Percentiles rank a stretch among this genome's conserved stretches.
Conservation (phyloP, 176 grass and related monocot species). For the Typha latifolia region DNA sequence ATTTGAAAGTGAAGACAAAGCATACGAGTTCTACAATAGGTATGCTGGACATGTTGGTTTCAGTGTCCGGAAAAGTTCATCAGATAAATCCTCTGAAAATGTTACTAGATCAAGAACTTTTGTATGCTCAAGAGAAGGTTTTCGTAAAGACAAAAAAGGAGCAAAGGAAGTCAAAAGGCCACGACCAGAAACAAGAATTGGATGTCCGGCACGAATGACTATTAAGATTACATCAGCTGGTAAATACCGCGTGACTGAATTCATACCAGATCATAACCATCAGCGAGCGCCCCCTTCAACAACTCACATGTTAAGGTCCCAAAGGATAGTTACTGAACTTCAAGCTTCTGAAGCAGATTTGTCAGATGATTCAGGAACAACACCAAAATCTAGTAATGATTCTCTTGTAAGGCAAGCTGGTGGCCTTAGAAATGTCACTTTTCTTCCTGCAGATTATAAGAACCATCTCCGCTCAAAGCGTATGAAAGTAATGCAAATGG, state of each 20-base stretch:
- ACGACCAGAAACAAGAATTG: conserved; percentile 73
- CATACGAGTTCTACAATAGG: conserved; percentile 87
- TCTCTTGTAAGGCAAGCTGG: conserved; percentile 53
- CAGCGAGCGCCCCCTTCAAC: conserved; percentile 85
- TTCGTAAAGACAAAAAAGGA: conserved; percentile 87
- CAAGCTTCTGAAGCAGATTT: conserved; percentile 56
- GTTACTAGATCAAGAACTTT: conserved; percentile 84
- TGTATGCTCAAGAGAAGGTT: conserved; percentile 94
- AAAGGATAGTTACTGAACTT: conserved; percentile 69
- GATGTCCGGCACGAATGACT: conserved; percentile 65
- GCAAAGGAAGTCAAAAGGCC: conserved; percentile 84
- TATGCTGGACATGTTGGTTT: conserved; percentile 81
- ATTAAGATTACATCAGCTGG: conserved; percentile 70
- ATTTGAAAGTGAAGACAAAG: conserved; percentile 78
- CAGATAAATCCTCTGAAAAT: conserved; percentile 75
- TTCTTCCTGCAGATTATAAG: conserved; percentile 62
- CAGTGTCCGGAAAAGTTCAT: conserved; percentile 86
- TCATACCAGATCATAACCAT: conserved; percentile 75
- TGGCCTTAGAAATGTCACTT: conserved; percentile 34
- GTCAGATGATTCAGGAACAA: conserved; percentile 62
- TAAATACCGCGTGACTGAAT: conserved; percentile 66
- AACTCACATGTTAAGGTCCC: conserved; percentile 85
- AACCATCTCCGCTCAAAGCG: conserved; percentile 55
- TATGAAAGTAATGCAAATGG: conserved; percentile 77
- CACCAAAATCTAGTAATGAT: conserved; percentile 36